Evolutionary conservation across 495 filamentous ascomycete species (phyloP).

Genomic region (Neurospora sp.): DNA sequence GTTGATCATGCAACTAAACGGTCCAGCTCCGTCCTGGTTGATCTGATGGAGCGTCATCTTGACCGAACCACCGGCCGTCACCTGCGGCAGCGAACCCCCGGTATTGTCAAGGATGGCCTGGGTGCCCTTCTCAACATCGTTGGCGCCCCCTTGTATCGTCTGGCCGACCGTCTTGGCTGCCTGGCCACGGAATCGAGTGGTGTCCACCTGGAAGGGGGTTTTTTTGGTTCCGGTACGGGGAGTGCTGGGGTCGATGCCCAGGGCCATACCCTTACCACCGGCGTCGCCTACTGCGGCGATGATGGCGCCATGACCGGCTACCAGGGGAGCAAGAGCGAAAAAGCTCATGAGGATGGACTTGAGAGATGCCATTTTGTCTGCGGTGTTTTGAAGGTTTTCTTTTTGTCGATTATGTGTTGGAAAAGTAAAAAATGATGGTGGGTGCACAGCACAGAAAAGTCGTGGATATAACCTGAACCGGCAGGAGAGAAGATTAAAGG

Average conservation of each 20-base stretch:
- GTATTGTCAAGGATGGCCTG: constrained; percentile 35
- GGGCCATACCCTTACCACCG: constrained; percentile 38
- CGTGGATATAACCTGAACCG: constrained; percentile 5
- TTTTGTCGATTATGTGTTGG: background rate
- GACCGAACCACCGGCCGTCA: constrained; percentile 36
- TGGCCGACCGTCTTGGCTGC: constrained; percentile 35
- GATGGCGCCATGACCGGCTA: constrained; percentile 41
- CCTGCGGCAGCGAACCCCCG: constrained; percentile 36
- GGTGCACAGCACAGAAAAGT: background rate
- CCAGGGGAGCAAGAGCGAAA: constrained; percentile 25
- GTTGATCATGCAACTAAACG: constrained; percentile 41
- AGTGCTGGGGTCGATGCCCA: constrained; percentile 37
- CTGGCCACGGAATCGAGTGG: constrained; percentile 38
- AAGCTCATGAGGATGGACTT: constrained; percentile 16
- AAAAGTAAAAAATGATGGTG: background rate
- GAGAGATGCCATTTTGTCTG: constrained; percentile 22
- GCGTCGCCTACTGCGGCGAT: constrained; percentile 36
- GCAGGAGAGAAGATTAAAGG: constrained; percentile 13
- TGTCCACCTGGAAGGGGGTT: constrained; percentile 44
- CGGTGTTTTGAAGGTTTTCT: background rate
- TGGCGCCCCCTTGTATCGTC: constrained; percentile 32
- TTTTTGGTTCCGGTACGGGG: constrained; percentile 40
- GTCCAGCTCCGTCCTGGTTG: constrained; percentile 40
- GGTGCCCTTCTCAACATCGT: constrained; percentile 39
- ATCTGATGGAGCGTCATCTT: constrained; percentile 45